Base-by-base conservation (phyloP, 345 rosid species). In the Boechera retrofracta region DNA sequence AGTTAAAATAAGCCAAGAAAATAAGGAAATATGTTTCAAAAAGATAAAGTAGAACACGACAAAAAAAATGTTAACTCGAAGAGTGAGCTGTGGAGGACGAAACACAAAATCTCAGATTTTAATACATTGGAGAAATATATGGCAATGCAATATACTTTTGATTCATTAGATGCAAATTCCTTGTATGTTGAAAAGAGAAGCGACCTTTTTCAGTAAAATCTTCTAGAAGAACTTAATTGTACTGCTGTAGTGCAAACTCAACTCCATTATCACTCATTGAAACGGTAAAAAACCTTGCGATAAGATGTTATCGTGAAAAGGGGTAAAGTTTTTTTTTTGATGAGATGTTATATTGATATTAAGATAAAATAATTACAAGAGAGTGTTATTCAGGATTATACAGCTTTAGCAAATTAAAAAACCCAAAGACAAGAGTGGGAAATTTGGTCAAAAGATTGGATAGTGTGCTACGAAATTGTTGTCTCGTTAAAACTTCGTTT, bases 41-140 rank as follows among this genome's bases (percentile, higher is more conserved):
- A 72, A 72, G 56, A 21, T 47, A 71, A 42, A 54, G 39, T 48
- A 72, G 33, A 49, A 65, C 33, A 24, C 57, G 67, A 78, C 77
- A 66, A 72, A 59, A 26, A 56, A 55, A 47, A 38, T 35, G 67
- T 55, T 71, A 47, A 36, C 71, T 77, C 48, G 67, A 71, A 64
- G 45, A 28, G 67, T 58, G 80, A 68, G 74, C 74, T 68, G 32
- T 39, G 55, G 66, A 44, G 69, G 55, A 39, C 35, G 56, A 60
- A 59, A 72, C 64, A 67, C 55, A 39, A 66, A 72, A 67, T 72
- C 74, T 72, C 70, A 67, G 26, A 32, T 78, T 78, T 78, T 73
- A 13, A 78, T 67, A 78, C 81, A 78, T 78, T 67, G 81, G 81
- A 67, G 69, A 66, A 78, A 78, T 59, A 72, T 59, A 78, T 72